Evolutionary conservation across 2,329 filamentous ascomycete genomes (phyloP), one percentile per base, ranked within the genome.

Genomic region (Alternaria sp.): DNA sequence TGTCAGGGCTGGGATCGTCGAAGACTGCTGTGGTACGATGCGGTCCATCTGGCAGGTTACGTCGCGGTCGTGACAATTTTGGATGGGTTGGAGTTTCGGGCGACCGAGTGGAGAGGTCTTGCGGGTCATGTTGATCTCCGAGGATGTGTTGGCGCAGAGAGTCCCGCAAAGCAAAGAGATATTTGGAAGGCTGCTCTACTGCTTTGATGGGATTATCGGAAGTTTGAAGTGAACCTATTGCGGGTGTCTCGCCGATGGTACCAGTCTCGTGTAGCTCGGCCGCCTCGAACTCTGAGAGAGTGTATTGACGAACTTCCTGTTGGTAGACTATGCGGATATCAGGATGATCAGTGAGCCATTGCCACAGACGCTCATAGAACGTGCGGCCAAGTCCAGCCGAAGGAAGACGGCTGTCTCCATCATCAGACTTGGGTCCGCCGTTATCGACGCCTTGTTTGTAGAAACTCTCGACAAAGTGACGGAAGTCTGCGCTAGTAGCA

Each of bases 301-400:
- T 73, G 18, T 76, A 71, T 4, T 64, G 61, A 58, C 68, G 61
- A 58, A 68, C 61, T 66, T 83, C 80, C 23, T 79, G 76, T 54
- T 84, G 77, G 25, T 82, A 76, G 23, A 85, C 81, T 30, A 89
- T 82, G 4, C 82, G 85, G 47, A 90, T 82, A 64, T 90, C 88
- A 1, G 84, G 82, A 69, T 89, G 84, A 47, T 78, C 78, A 11
- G 78, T 83, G 55, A 90, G 79, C 87, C 87, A 89, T 37, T 79
- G 78, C 87, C 88, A 90, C 37, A 87, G 80, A 53, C 82, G 84
- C 53, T 84, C 82, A 61, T 87, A 79, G 64, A 89, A 84, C 8
- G 66, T 77, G 37, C 83, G 82, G 23, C 60, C 60, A 57, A 63
- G 55, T 10, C 20, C 28, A 30, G 30, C 23, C 21, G 51, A 20